Base-by-base conservation (phyloP, 352 stramenopile genomes). In the Aphanomyces invadans region DNA sequence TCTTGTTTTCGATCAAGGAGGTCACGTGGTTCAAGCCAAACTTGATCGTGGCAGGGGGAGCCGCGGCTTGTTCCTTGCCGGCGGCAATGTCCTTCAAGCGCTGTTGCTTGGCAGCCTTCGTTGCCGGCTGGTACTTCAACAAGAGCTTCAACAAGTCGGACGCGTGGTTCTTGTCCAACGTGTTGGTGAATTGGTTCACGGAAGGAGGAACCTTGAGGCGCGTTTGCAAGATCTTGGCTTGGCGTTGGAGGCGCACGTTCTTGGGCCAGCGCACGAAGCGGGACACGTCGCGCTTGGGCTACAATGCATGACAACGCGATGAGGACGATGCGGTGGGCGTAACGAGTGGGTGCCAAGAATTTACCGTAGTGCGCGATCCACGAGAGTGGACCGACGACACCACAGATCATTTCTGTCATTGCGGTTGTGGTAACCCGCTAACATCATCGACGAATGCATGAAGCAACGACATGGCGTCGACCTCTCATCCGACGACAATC, bases 1-100 rank as follows among this genome's bases (percentile, higher is more conserved):
- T 99, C 91, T 99, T 99, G 74, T 98, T 95, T 83, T 99, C 97
- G 64, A 99, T 91, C 48, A 99, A 79, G 67, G 89, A 97, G 36
- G 97, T 99, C 62, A 99, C 94, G 81, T 99, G 96, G 86, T 99
- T 99, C 11, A 99, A 82, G 76, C 97, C 97, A 75, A 97, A 99
- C 87, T 99, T 99, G 74, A 98, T 75, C 23, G 98, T 86, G 63
- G 92, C 81, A 39, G 93, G 80, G 49, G 95, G 92, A 36, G 84
- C 86, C 73, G 79, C 83, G 31, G 86, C 80, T 70, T 94, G 87
- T 67, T 97, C 90, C 73, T 96, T 96, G 64, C 96, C 96, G 59
- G 93, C 95, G 51, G 96, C 96, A 49, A 96, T 90, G 74, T 96
- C 96, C 84, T 98, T 97, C 45, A 99, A 85, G 74, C 96, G 94